Evolutionary conservation across 1,139 yeast genomes (phyloP).

Genomic region (Candida sojae): DNA sequence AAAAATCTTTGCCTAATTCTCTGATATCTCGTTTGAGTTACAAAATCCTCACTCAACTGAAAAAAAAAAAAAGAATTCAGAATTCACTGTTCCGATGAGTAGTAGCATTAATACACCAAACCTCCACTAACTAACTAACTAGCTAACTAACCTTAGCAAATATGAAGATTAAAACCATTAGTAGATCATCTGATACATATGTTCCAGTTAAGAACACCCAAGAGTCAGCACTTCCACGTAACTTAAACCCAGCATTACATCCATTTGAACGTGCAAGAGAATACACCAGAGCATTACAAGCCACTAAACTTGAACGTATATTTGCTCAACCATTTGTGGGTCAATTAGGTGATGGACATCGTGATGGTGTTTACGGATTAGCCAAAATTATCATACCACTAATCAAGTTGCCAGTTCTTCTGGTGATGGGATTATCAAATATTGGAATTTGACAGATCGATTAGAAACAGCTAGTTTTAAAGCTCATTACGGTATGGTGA

Average conservation of each 20-base stretch:
- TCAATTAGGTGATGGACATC: slow-evolving; percentile 91
- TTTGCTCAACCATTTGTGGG: slow-evolving; percentile 98
- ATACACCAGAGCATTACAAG: slow-evolving; percentile 90
- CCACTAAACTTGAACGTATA: slow-evolving; percentile 93
- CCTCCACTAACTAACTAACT: neutral
- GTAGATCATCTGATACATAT: slow-evolving; percentile 86
- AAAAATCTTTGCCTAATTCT: too few species aligned
- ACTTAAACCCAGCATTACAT: slow-evolving; percentile 91
- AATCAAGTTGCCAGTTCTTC: slow-evolving; percentile 87
- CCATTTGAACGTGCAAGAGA: slow-evolving; percentile 98
- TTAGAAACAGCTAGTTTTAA: slow-evolving; percentile 74
- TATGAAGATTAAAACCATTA: slow-evolving; percentile 85
- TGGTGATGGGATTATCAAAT: slow-evolving; percentile 93
- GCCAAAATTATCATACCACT: slow-evolving; percentile 75
- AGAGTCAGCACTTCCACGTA: slow-evolving; percentile 83
- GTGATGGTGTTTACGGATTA: slow-evolving; percentile 91
- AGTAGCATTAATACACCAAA: neutral
- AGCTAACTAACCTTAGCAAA: slow-evolving; percentile 14
- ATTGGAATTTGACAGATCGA: slow-evolving; percentile 83
- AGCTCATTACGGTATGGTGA: slow-evolving; percentile 90
- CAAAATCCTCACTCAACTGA: too few species aligned
- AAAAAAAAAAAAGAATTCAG: too few species aligned
- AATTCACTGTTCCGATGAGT: too few species aligned
- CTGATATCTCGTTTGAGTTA: too few species aligned
- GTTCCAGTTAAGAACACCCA: slow-evolving; percentile 91